Conservation (phyloP, 352 stramenopile genomes). For the Pelagophyceae sp. region DNA sequence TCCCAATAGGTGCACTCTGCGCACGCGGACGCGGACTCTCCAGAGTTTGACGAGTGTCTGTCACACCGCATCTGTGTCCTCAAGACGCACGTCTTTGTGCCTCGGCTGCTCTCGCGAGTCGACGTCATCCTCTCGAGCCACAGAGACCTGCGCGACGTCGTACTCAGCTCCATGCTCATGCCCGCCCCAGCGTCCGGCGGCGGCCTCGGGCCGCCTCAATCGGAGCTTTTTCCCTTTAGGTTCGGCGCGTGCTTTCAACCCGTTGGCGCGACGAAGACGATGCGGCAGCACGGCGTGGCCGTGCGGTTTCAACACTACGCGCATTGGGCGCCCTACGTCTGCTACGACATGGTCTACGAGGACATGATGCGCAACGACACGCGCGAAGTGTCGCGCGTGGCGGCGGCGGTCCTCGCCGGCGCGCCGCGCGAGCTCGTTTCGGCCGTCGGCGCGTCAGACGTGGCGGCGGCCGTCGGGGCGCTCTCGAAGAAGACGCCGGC, state of each 20-base stretch:
- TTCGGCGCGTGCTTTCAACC: constrained; percentile 15
- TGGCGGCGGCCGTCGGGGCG: not conserved
- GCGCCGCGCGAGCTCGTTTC: not conserved
- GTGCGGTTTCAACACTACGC: constrained; percentile 15
- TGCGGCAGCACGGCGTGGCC: not conserved
- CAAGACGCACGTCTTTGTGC: constrained; percentile 20
- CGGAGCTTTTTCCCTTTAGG: too few relatives aligned
- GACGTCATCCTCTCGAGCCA: constrained; percentile 5
- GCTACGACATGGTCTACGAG: constrained; percentile 15
- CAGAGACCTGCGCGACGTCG: constrained; percentile 6
- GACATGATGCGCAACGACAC: constrained; percentile 5
- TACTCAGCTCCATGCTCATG: constrained; percentile 13
- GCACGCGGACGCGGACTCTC: constrained; percentile 11
- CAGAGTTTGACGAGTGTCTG: constrained; percentile 3
- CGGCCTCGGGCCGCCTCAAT: too few relatives aligned
- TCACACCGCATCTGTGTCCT: not conserved
- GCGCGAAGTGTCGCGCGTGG: not conserved
- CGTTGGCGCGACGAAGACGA: not conserved
- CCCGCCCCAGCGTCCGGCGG: too few relatives aligned
- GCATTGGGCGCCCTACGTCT: constrained; percentile 19
- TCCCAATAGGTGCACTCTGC: not conserved
- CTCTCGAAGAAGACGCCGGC: not conserved
- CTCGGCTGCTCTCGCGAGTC: not conserved
- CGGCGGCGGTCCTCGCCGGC: not conserved
- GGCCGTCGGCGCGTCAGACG: not conserved